Evolutionary conservation across 371 early-diverging fungal genomes (phyloP), one percentile per base, ranked within the genome.

Genomic region (Quaeritorhiza haematococci): DNA sequence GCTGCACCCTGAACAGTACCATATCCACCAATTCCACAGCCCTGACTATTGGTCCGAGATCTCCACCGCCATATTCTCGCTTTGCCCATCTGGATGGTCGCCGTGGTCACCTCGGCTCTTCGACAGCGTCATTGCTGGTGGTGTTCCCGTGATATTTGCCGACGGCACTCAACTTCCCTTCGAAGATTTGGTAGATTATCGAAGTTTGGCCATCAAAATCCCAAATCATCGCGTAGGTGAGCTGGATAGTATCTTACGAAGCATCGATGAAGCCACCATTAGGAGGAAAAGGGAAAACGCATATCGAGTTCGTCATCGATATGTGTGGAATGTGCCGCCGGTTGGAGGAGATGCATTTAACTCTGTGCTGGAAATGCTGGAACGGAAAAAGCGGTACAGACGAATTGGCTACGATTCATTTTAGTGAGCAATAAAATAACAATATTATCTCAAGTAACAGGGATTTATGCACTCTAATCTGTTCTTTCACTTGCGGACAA

Each of bases 331-430:
- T 19, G 41, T 26, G 10, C 49, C 56, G 23, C 15, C 7, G 24
- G 17, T 21, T 8, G 15, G 10, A 46, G 23, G 24, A 21, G 7
- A 46, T 8, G 46, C 7, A 7, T 33, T n/a, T n/a, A n/a, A n/a
- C n/a, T n/a, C n/a, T 72, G 76, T 51, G 72, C 82, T 34, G 80
- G 80, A 34, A 80, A 82, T 28, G 73, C 80, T 23, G 84, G 84
- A 0, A 82, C 78, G 55, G 81, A 81, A 48, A 83, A 80, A 0
- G 73, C 74, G 76, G 24, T 59, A 75, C 1, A 8, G 29, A n/a
- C 29, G 48, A 21, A 7, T 15, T 19, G 62, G 71, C 72, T 62
- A n/a, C n/a, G n/a, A n/a, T n/a, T n/a, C n/a, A n/a, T n/a, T n/a
- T n/a, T n/a, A n/a, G n/a, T n/a, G n/a, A n/a, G n/a, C n/a, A n/a